Evolutionary conservation across 192 early-diverging fungal genomes (phyloP).

Genomic region (Coemansia sp.): DNA sequence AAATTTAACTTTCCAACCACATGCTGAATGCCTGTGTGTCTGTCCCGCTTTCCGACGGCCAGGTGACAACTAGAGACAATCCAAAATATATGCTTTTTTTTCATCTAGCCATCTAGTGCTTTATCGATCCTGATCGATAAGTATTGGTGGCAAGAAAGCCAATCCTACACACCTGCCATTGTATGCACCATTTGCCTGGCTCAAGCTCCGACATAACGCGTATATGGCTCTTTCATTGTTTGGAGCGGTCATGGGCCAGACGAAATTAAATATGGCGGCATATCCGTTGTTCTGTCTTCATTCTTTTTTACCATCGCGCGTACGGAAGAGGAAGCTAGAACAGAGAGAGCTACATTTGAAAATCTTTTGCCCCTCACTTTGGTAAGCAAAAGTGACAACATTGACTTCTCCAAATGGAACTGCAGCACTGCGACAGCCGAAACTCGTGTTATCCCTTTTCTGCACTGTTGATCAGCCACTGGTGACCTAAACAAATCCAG

Average conservation of each 20-base stretch:
- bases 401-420: background rate
- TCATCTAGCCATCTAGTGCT: background rate
- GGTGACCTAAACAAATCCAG: background rate
- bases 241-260: background rate
- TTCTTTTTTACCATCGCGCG: background rate
- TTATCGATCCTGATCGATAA: constrained; percentile 1
- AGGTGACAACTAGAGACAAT: background rate
- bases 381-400: too few relatives aligned
- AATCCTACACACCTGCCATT: too few relatives aligned
- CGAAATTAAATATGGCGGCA: background rate
- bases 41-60: background rate
- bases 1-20: too few relatives aligned
- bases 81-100: background rate
- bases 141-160: background rate
- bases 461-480: background rate
- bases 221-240: background rate
- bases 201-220: too few relatives aligned
- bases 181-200: too few relatives aligned
- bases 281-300: background rate
- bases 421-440: background rate
- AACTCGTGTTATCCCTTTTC: background rate
- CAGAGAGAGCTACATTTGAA: too few relatives aligned
- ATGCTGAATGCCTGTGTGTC: background rate
- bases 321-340: too few relatives aligned
- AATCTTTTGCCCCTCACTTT: too few relatives aligned